These are phyloP conservation scores for Cajanus cajan DNA, from an alignment of 306 rosid genomes.

Conservation along the genomic window DNA sequence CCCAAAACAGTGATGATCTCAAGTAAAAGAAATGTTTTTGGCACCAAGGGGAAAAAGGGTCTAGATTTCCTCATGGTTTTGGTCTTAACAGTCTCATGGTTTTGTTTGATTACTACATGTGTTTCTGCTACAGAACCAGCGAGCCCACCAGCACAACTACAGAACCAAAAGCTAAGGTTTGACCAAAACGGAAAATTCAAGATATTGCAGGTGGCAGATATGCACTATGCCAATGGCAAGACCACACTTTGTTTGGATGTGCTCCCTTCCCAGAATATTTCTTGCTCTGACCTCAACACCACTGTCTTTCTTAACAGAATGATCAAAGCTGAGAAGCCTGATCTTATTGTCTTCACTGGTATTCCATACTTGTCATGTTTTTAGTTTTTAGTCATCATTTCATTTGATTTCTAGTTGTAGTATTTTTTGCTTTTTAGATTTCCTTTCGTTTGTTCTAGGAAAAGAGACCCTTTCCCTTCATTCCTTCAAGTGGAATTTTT, in stretches of 20 bases:
- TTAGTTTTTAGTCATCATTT: neutral
- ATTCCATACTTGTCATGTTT: neutral
- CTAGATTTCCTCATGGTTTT: constrained; percentile 15
- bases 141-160: neutral
- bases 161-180: constrained; percentile 51
- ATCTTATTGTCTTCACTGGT: constrained; percentile 94
- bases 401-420: constrained; percentile 1
- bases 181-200: constrained; percentile 66
- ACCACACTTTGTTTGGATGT: constrained; percentile 67
- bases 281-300: constrained; percentile 90
- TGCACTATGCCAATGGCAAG: constrained; percentile 84
- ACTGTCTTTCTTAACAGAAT: constrained; percentile 63
- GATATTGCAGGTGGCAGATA: constrained; percentile 94
- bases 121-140: constrained; percentile 31
- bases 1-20: constrained; percentile 25
- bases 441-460: neutral
- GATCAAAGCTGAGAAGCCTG: constrained; percentile 91
- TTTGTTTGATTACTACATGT: constrained; percentile 32
- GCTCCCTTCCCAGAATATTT: constrained; percentile 47
- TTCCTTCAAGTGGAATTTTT: neutral
- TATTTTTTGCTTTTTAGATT: neutral
- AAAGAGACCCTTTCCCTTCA: neutral
- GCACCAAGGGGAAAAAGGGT: constrained; percentile 22
- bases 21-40: constrained; percentile 18
- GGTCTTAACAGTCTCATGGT: neutral